phyloP scores from a whole-genome alignment of 164 flowering plant genomes.

The Malania oleifera region DNA sequence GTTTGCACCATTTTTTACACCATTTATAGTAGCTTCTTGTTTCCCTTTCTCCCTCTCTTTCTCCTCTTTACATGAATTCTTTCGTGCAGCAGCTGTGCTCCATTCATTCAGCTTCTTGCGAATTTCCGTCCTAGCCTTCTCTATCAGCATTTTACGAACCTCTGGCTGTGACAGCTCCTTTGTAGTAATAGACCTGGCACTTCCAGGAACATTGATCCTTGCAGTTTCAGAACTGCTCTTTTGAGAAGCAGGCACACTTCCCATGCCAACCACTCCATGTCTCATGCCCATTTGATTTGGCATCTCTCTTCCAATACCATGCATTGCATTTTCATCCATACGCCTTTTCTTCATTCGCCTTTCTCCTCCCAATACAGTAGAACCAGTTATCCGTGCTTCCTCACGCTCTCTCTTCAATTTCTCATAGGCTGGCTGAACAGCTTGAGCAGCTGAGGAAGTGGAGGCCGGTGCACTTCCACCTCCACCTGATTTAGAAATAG shows the following conservation, averaged over 20 bases:
- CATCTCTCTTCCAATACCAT: conserved; percentile 2
- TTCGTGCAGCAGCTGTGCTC: background rate
- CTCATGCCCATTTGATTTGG: conserved; percentile 1
- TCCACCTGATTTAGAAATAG: background rate
- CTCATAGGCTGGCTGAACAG: background rate
- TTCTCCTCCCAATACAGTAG: conserved; percentile 10
- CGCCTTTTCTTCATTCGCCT: conserved; percentile 17
- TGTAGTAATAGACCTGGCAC: background rate
- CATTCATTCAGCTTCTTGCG: conserved; percentile 4
- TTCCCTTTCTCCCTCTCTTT: background rate
- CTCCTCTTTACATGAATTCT: background rate
- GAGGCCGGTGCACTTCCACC: background rate
- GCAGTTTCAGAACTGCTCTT: background rate
- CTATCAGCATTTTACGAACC: background rate
- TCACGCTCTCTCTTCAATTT: conserved; percentile 14
- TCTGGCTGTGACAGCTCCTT: background rate
- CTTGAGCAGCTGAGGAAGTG: conserved; percentile 14
- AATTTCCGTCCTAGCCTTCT: conserved; percentile 4
- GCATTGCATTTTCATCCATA: conserved; percentile 1
- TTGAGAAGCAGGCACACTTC: background rate
- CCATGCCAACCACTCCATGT: conserved; percentile 5
- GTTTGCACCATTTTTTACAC: background rate
- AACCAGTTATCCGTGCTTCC: conserved; percentile 3
- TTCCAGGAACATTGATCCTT: background rate
- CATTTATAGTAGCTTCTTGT: background rate